These are phyloP conservation scores for Dalbergia cochinchinensis DNA, from an alignment of 306 rosid genomes.

Conservation along the genomic window DNA sequence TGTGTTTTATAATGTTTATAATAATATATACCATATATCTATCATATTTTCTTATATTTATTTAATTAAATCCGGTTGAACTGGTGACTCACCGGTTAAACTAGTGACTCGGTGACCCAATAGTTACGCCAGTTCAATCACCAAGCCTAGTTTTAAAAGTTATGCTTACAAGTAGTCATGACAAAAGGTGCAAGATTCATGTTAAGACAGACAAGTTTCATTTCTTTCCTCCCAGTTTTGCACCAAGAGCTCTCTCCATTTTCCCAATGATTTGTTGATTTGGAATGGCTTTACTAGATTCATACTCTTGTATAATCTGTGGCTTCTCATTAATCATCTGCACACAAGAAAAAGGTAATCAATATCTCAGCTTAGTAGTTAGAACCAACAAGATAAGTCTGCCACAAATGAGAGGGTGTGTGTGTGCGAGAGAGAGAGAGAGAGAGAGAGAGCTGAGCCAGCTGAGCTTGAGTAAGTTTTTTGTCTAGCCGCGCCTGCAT, in stretches of 20 bases:
- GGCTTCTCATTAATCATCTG: conserved; percentile 94
- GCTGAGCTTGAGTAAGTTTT: conserved; percentile 90
- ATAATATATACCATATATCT: no score
- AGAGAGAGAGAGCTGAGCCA: conserved; percentile 57
- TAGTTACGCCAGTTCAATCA: background rate
- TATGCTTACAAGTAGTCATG: no score
- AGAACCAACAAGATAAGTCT: background rate
- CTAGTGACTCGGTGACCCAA: no score
- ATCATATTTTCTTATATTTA: no score
- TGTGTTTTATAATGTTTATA: no score
- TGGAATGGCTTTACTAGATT: conserved; percentile 92
- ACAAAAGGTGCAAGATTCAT: no score
- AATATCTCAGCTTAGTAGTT: background rate
- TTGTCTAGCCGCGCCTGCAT: conserved; percentile 81
- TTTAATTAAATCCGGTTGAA: no score
- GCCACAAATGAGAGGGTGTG: background rate
- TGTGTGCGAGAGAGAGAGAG: background rate
- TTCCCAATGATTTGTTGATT: conserved; percentile 85
- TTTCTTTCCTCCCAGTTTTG: conserved; percentile 81
- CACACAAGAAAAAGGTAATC: background rate
- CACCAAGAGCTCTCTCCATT: conserved; percentile 87
- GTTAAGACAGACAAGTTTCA: conserved; percentile 28
- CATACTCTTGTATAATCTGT: conserved; percentile 86
- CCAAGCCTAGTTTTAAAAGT: no score
- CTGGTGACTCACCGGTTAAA: no score